Conservation (phyloP, 2,329 filamentous ascomycete species). For the Aureobasidium sp. region DNA sequence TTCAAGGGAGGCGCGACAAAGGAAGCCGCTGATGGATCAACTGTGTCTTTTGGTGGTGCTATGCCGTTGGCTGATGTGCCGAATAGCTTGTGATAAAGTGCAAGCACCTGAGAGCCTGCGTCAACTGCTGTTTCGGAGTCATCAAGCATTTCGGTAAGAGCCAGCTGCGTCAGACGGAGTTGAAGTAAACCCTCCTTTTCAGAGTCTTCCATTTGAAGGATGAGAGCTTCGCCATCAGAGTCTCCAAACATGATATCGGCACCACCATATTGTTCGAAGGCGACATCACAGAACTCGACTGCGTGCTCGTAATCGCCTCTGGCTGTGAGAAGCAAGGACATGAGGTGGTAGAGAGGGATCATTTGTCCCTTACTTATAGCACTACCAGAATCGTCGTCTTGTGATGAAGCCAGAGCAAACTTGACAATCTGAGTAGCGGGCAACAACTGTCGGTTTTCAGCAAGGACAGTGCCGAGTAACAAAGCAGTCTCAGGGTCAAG, state of each 20-base stretch:
- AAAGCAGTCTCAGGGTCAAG: slow-evolving; percentile 71
- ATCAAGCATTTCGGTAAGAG: slow-evolving; percentile 74
- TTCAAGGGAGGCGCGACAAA: slow-evolving; percentile 22
- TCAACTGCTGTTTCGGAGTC: slow-evolving; percentile 82
- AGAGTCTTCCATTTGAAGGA: slow-evolving; percentile 73
- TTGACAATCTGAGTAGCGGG: slow-evolving; percentile 78
- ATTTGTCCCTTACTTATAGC: slow-evolving; percentile 46
- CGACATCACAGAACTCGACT: slow-evolving; percentile 75
- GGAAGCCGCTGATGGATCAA: slow-evolving; percentile 16
- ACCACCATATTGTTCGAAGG: slow-evolving; percentile 77
- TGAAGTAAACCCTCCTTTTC: slow-evolving; percentile 88
- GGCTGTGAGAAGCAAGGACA: slow-evolving; percentile 78
- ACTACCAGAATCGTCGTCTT: slow-evolving; percentile 13
- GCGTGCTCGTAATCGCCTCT: slow-evolving; percentile 79
- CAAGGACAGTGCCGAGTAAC: slow-evolving; percentile 74
- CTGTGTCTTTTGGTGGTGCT: slow-evolving; percentile 38
- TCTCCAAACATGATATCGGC: slow-evolving; percentile 8
- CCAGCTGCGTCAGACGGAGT: slow-evolving; percentile 89
- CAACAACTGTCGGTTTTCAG: slow-evolving; percentile 74
- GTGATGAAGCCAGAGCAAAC: slow-evolving; percentile 58
- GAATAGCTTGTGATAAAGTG: slow-evolving; percentile 75
- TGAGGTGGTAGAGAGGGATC: slow-evolving; percentile 87
- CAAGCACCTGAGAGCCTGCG: slow-evolving; percentile 75
- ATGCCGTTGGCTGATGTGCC: slow-evolving; percentile 49
- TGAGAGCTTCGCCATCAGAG: slow-evolving; percentile 32